A percentile compares a stretch with the other conserved stretches of the same genome.
Conservation (phyloP, 2,329 filamentous ascomycete genomes). For the Tolypocladium capitatum region DNA sequence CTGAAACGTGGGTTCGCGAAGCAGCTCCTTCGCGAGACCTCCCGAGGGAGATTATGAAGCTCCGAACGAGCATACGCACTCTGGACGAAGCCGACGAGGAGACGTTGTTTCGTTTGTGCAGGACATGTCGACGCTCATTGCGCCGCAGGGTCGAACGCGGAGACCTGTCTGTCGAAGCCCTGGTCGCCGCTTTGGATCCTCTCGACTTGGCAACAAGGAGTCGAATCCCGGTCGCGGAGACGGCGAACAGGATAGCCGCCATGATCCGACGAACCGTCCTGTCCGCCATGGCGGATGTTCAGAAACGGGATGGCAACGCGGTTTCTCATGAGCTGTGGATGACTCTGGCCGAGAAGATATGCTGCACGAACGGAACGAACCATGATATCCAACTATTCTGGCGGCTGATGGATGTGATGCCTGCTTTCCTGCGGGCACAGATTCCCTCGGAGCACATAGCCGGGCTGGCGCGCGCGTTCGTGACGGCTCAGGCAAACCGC, state of each 20-base stretch:
- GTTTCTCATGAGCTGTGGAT: conserved; percentile 8
- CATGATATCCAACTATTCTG: conserved; percentile 9
- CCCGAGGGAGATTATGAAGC: conserved; percentile 5
- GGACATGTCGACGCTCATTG: conserved; percentile 5
- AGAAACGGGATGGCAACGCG: not conserved
- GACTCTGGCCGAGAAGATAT: conserved; percentile 5
- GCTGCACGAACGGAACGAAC: conserved; percentile 1
- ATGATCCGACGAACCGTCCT: conserved; percentile 10
- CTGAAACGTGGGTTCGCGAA: not conserved
- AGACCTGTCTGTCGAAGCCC: conserved; percentile 4
- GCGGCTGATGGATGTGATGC: conserved; percentile 7
- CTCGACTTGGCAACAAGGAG: conserved; percentile 6
- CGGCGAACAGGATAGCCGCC: conserved; percentile 6
- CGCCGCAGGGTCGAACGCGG: conserved; percentile 5
- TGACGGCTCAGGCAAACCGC: conserved; percentile 8
- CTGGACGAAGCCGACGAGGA: conserved; percentile 1
- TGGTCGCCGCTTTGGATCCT: conserved; percentile 7
- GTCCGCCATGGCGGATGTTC: conserved; percentile 5
- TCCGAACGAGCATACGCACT: conserved; percentile 5
- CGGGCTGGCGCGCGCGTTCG: conserved; percentile 4
- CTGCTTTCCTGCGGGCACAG: conserved; percentile 4
- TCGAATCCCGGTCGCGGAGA: conserved; percentile 4
- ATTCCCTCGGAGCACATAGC: conserved; percentile 5
- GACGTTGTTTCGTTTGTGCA: conserved; percentile 2
- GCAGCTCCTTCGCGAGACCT: not conserved